Evolutionary conservation across 2,329 filamentous ascomycete genomes (phyloP).

Genomic region (Reticulascus tulasneorum): DNA sequence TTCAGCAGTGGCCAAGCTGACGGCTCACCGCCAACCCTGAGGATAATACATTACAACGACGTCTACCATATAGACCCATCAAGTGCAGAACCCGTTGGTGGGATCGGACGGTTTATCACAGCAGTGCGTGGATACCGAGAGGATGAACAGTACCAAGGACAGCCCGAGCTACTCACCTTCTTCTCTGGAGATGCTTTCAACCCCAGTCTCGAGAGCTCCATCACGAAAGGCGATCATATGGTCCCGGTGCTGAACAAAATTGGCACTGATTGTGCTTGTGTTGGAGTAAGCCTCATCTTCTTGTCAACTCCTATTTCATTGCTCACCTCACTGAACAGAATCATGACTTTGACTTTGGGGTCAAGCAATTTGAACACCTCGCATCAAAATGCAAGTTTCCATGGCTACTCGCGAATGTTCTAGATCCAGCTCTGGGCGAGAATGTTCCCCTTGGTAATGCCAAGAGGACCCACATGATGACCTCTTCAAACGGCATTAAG

Average conservation of each 20-base stretch:
- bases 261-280: slow-evolving; percentile 74
- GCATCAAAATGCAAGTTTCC: slow-evolving; percentile 75
- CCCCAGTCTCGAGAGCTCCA: slow-evolving; percentile 79
- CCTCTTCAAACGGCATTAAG: slow-evolving; percentile 78
- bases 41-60: slow-evolving; percentile 89
- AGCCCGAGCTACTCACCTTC: slow-evolving; percentile 67
- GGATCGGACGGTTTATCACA: slow-evolving; percentile 75
- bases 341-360: slow-evolving; percentile 89
- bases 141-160: slow-evolving; percentile 54
- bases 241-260: slow-evolving; percentile 76
- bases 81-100: slow-evolving; percentile 79
- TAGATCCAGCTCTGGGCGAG: slow-evolving; percentile 77
- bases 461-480: slow-evolving; percentile 70
- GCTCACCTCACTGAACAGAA: slow-evolving; percentile 49
- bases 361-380: slow-evolving; percentile 72
- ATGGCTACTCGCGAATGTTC: slow-evolving; percentile 84
- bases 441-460: slow-evolving; percentile 72
- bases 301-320: background rate
- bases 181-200: slow-evolving; percentile 95
- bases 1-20: slow-evolving; percentile 23
- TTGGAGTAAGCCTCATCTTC: slow-evolving; percentile 58
- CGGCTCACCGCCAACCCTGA: slow-evolving; percentile 57
- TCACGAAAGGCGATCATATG: slow-evolving; percentile 89
- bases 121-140: slow-evolving; percentile 71
- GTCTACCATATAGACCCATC: slow-evolving; percentile 80